A percentile compares a stretch with the other conserved stretches of the same genome.
phyloP scores from a whole-genome alignment of 1,284 basidiomycete species.

The Kalmanozyma brasiliensis region DNA sequence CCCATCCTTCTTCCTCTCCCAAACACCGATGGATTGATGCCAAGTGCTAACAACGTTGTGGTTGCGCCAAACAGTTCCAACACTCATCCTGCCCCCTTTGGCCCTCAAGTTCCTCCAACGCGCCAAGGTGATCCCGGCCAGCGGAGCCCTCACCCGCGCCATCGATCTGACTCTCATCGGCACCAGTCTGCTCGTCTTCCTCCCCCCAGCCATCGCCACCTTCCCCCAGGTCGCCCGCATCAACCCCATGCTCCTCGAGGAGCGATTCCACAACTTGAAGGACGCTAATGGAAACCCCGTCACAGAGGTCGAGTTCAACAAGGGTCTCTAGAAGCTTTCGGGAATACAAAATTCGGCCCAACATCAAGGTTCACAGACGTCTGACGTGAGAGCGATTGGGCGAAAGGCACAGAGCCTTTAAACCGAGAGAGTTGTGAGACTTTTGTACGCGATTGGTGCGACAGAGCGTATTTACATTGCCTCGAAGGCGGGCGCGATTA shows the following conservation, averaged over 20 bases:
- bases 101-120: slow-evolving; percentile 69
- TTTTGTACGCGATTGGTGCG: too few species aligned
- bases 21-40: slow-evolving; percentile 1
- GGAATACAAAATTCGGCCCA: too few species aligned
- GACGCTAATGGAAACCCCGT: slow-evolving; percentile 62
- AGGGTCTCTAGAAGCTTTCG: too few species aligned
- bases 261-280: slow-evolving; percentile 66
- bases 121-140: slow-evolving; percentile 38
- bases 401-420: too few species aligned
- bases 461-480: too few species aligned
- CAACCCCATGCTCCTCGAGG: slow-evolving; percentile 68
- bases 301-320: slow-evolving; percentile 71
- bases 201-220: slow-evolving; percentile 73
- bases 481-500: too few species aligned
- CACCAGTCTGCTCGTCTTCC: slow-evolving; percentile 70
- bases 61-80: slow-evolving; percentile 63
- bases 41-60: too few species aligned
- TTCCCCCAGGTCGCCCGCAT: slow-evolving; percentile 71
- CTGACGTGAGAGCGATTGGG: too few species aligned
- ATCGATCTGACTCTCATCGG: slow-evolving; percentile 68
- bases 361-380: too few species aligned
- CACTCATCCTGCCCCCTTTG: slow-evolving; percentile 71
- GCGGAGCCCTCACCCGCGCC: slow-evolving; percentile 37
- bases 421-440: slow-evolving; percentile 13
- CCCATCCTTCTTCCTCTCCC: neutral